phyloP scores from a whole-genome alignment of 2,329 filamentous ascomycete genomes.

The Mycosphaerella arachidis region DNA sequence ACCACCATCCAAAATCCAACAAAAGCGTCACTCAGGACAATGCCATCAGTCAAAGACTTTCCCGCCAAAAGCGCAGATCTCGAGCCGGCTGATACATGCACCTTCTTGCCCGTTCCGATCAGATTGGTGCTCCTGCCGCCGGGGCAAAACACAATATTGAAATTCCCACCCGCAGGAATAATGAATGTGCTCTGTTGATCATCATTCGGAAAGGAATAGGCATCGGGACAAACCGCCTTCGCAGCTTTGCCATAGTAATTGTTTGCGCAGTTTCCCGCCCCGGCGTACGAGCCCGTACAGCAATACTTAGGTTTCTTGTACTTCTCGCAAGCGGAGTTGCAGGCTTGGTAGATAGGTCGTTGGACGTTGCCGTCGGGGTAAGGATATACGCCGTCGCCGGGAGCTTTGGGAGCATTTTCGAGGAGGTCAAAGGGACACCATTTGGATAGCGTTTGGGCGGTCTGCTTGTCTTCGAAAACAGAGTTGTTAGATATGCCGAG shows the following conservation, averaged over 20 bases:
- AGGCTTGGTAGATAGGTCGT: conserved; percentile 70
- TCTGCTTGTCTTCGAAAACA: conserved; percentile 59
- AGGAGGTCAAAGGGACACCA: conserved; percentile 84
- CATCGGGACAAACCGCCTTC: conserved; percentile 75
- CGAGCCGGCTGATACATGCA: conserved; percentile 16
- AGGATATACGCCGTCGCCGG: conserved; percentile 71
- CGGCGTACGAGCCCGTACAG: conserved; percentile 66
- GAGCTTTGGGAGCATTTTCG: conserved; percentile 61
- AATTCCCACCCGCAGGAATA: conserved; percentile 63
- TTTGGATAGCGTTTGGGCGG: conserved; percentile 52
- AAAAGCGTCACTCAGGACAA: conserved; percentile 5
- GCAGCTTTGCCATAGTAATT: conserved; percentile 64
- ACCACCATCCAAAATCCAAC: conserved; percentile 6
- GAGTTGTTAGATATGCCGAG: conserved; percentile 58
- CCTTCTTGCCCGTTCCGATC: conserved; percentile 31
- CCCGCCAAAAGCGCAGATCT: conserved; percentile 7
- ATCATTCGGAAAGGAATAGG: conserved; percentile 70
- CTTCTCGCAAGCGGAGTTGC: conserved; percentile 70
- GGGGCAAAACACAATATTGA: conserved; percentile 76
- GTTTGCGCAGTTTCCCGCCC: conserved; percentile 59
- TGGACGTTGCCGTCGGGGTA: conserved; percentile 72
- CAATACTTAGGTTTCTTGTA: conserved; percentile 65
- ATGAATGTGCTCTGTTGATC: conserved; percentile 56
- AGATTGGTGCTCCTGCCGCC: conserved; percentile 49
- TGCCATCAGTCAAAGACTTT: conserved; percentile 20